phyloP scores from a whole-genome alignment of 305 asterid species.

The Rubia peregrina region DNA sequence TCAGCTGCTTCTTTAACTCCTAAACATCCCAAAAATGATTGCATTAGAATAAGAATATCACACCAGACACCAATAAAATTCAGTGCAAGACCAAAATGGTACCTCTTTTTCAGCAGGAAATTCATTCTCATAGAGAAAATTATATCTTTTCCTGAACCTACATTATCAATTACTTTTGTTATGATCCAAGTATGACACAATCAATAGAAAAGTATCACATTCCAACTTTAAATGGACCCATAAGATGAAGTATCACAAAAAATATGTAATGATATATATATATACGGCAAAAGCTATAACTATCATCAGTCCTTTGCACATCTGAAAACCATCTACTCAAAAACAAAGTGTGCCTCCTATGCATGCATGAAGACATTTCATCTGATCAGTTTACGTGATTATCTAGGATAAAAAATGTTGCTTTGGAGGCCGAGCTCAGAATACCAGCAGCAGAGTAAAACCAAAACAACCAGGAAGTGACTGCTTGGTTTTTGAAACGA shows the following conservation, averaged over 20 bases:
- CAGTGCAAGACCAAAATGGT: constrained; percentile 14
- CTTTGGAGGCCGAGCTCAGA: too few species aligned
- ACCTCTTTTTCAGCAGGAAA: constrained; percentile 90
- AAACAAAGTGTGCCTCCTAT: background rate
- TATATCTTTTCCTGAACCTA: constrained; percentile 88
- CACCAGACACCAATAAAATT: background rate
- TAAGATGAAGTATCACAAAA: background rate
- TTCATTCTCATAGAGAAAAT: constrained; percentile 60
- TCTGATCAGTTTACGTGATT: background rate
- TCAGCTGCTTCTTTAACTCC: constrained; percentile 55
- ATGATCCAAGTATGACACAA: background rate
- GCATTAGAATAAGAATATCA: constrained; percentile 1
- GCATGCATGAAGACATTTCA: background rate
- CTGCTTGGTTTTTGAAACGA: background rate
- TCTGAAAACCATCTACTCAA: background rate
- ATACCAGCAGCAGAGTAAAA: background rate
- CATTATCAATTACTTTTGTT: constrained; percentile 14
- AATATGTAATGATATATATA: too few species aligned
- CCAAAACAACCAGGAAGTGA: background rate
- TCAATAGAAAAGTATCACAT: background rate
- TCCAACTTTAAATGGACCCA: background rate
- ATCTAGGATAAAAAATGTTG: too few species aligned
- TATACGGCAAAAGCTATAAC: too few species aligned
- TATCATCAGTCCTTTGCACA: background rate
- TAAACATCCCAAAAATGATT: constrained; percentile 10